Percentiles rank a stretch among this genome's conserved stretches.
These are phyloP conservation scores for Fusarium goolgardi DNA, from an alignment of 2,329 filamentous ascomycete genomes.

Conservation along the genomic window DNA sequence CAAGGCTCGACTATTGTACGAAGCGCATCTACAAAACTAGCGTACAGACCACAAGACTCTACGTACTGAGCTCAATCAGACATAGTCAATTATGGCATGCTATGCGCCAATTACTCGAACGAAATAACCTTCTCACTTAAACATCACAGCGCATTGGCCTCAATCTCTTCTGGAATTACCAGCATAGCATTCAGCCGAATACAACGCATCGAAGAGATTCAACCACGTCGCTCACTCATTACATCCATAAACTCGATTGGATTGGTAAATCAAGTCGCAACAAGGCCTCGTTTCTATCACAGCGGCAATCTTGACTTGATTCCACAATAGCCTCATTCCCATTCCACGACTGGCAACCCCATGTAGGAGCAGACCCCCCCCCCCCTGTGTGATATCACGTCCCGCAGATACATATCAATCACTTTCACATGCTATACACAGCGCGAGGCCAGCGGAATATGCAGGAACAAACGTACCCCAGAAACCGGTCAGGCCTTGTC, in stretches of 20 bases:
- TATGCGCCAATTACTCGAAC: not conserved
- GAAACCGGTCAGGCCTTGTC: constrained; percentile 35
- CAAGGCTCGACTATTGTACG: not conserved
- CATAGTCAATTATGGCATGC: not conserved
- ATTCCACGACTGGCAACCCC: constrained; percentile 15
- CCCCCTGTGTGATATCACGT: constrained; percentile 25
- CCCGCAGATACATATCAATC: not conserved
- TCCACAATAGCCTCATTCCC: constrained; percentile 10
- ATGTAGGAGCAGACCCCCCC: constrained; percentile 22
- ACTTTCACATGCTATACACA: not conserved
- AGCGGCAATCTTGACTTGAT: constrained; percentile 4
- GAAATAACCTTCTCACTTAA: not conserved
- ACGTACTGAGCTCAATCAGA: not conserved
- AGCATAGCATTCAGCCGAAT: not conserved
- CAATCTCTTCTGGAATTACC: not conserved
- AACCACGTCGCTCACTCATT: constrained; percentile 11
- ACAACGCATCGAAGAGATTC: constrained; percentile 18
- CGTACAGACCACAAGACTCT: not conserved
- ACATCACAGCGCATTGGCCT: not conserved
- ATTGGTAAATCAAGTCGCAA: constrained; percentile 9
- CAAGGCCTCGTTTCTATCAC: constrained; percentile 11
- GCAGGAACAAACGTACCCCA: constrained; percentile 10
- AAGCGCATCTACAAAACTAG: too few species aligned
- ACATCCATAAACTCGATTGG: not conserved
- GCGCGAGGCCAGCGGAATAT: constrained; percentile 22